Evolutionary conservation across 345 rosid species (phyloP), one percentile per base, ranked within the genome.

Genomic region (Eucalyptus rudis): DNA sequence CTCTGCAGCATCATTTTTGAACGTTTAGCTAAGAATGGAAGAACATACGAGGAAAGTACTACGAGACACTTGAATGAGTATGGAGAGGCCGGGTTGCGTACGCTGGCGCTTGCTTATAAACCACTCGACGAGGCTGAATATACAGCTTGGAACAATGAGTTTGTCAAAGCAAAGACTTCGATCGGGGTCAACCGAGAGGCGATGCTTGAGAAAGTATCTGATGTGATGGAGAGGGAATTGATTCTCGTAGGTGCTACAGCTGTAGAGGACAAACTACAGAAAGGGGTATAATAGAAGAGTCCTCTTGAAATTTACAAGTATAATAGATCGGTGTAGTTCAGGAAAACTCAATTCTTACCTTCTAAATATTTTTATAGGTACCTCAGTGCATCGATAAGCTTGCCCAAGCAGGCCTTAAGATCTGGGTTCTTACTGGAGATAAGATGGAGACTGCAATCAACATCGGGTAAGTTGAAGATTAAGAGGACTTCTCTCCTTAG

Each of bases 401-500:
- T 89, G 99, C 99, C 40, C 99, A 96, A 93, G 99, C 99, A 92
- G 99, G 99, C 80, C 96, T 98, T 90, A 98, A 97, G 93, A 64
- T 98, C 87, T 98, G 99, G 99, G 99, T 98, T 92, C 89, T 98
- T 93, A 98, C 99, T 44, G 99, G 99, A 89, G 99, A 98, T 92
- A 98, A 98, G 91, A 96, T 98, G 99, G 99, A 98, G 95, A 98
- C 99, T 86, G 99, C 99, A 87, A 97, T 98, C 90, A 98, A 98
- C 91, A 98, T 98, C 79, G 99, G 99, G 99, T 98, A 81, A 88
- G 95, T 90, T 68, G 43, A 33, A 86, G 59, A 76, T 76, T 76
- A 40, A 76, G 29, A 20, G 47, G 83, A 36, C 47, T 76, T 76
- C 47, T 44, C 83, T 22, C 83, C 83, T 76, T 76, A 22, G 89